A percentile compares a stretch with the other conserved stretches of the same genome.
Conservation (phyloP, 208 protist species). For the Leishmania lainsoni region DNA sequence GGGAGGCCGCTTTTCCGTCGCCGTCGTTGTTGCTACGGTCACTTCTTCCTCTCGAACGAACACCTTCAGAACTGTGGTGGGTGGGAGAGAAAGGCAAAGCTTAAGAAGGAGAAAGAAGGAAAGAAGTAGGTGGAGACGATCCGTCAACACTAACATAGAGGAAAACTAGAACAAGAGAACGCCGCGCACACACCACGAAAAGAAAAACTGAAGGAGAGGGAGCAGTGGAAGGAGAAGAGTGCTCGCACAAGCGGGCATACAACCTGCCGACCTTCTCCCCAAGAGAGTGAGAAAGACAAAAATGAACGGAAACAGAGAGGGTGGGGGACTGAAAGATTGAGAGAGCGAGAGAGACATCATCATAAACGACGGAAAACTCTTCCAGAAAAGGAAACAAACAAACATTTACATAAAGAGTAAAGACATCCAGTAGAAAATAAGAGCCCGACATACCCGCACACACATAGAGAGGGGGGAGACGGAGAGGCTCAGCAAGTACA, state of each 20-base stretch:
- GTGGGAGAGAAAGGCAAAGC: not conserved
- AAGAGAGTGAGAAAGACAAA: not conserved
- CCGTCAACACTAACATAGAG: not conserved
- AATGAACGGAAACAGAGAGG: not conserved
- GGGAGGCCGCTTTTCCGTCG: not conserved
- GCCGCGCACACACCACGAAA: not conserved
- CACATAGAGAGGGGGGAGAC: not conserved
- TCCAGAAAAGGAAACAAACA: not conserved
- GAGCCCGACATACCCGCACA: not conserved
- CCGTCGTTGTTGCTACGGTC: not conserved
- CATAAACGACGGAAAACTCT: not conserved
- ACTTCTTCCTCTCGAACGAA: not conserved
- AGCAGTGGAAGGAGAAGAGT: not conserved
- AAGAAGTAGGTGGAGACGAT: not conserved
- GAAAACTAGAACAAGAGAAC: not conserved
- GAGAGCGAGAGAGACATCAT: conserved; percentile 6
- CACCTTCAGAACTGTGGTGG: not conserved
- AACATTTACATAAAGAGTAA: conserved; percentile 13
- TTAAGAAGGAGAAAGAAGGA: not conserved
- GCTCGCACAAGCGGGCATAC: not conserved
- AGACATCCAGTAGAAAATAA: conserved; percentile 1
- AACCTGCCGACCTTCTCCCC: not conserved
- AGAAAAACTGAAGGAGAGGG: not conserved
- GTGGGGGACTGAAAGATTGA: not conserved
- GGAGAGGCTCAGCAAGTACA: not conserved